phyloP scores from a whole-genome alignment of 768 basidiomycete genomes.

The Kwoniella sp. region DNA sequence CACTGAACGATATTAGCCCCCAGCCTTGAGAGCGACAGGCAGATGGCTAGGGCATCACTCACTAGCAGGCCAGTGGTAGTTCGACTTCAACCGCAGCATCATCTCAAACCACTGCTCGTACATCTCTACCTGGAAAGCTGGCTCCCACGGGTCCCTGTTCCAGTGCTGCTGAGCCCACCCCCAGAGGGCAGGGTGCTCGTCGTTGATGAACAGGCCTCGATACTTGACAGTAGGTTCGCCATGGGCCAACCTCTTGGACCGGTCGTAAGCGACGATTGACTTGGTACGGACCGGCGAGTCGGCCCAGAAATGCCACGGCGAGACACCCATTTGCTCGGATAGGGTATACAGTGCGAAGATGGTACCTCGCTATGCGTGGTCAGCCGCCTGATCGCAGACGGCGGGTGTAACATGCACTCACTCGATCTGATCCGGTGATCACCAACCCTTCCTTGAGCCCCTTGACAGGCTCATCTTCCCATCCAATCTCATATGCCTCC shows the following conservation, averaged over 20 bases:
- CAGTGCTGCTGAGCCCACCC: constrained; percentile 69
- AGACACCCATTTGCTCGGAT: constrained; percentile 65
- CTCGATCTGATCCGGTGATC: constrained; percentile 63
- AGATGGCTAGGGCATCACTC: constrained; percentile 21
- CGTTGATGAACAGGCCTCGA: constrained; percentile 68
- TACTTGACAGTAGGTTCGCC: constrained; percentile 67
- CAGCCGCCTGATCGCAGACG: background rate
- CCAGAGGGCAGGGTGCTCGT: constrained; percentile 68
- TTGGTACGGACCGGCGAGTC: constrained; percentile 62
- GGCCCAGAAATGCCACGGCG: constrained; percentile 60
- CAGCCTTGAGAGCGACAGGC: background rate
- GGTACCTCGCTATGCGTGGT: constrained; percentile 56
- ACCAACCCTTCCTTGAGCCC: constrained; percentile 64
- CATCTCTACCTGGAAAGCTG: constrained; percentile 57
- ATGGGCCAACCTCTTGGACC: constrained; percentile 54
- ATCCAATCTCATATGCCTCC: constrained; percentile 61
- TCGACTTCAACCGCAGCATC: constrained; percentile 63
- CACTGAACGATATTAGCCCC: constrained; percentile 2
- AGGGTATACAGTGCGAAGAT: constrained; percentile 66
- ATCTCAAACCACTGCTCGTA: constrained; percentile 58
- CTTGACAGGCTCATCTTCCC: constrained; percentile 59
- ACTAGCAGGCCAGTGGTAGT: constrained; percentile 64
- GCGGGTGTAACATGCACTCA: constrained; percentile 9
- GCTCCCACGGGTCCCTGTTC: constrained; percentile 60
- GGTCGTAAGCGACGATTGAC: constrained; percentile 51